Evolutionary conservation across 1,139 yeast genomes (phyloP).

Genomic region (Kurtzmaniella quercitrusa): DNA sequence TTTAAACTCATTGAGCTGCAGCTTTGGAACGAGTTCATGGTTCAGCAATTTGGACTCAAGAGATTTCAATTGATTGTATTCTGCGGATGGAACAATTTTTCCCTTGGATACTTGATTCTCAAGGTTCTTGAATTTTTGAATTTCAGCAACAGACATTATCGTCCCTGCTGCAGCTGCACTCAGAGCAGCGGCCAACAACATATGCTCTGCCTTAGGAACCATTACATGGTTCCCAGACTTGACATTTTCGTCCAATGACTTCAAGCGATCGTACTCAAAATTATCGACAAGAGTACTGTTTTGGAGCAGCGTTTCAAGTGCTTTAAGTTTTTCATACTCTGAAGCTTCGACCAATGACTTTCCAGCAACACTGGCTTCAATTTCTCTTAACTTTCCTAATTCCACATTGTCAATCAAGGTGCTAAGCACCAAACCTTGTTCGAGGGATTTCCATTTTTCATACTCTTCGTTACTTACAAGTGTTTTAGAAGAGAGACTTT

Average conservation of each 20-base stretch:
- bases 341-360: background rate
- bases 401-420: slow-evolving; percentile 1
- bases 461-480: slow-evolving; percentile 3
- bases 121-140: background rate
- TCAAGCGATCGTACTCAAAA: slow-evolving; percentile 3
- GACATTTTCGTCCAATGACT: slow-evolving; percentile 1
- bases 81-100: slow-evolving; percentile 1
- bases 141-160: background rate
- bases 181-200: background rate
- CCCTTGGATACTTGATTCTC: slow-evolving; percentile 1
- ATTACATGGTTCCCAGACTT: background rate
- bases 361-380: background rate
- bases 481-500: slow-evolving; percentile 14
- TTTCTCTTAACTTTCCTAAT: slow-evolving; percentile 1
- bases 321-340: slow-evolving; percentile 6
- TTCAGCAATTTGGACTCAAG: slow-evolving; percentile 1
- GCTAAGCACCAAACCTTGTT: slow-evolving; percentile 13
- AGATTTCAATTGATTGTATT: slow-evolving; percentile 3
- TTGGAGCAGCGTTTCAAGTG: background rate
- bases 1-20: background rate
- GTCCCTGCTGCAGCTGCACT: background rate
- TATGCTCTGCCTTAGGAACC: background rate
- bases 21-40: background rate
- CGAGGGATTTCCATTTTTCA: slow-evolving; percentile 1
- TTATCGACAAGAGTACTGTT: background rate